phyloP scores from a whole-genome alignment of 1,284 basidiomycete species.

The Cryptococcus jaspeensis region DNA sequence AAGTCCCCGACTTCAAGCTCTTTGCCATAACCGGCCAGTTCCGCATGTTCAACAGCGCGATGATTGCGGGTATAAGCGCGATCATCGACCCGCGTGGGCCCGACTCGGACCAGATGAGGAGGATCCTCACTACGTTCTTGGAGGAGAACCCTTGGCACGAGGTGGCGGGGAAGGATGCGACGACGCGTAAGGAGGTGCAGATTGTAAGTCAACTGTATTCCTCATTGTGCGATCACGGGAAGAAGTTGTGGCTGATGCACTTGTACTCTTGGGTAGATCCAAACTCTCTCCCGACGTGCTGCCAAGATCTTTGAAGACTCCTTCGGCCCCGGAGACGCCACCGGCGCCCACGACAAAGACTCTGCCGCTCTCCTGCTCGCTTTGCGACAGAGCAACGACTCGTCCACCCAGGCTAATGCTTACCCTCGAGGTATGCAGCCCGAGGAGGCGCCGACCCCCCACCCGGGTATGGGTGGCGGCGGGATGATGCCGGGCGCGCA shows the following conservation, averaged over 20 bases:
- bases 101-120: constrained; percentile 47
- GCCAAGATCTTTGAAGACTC: constrained; percentile 47
- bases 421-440: constrained; percentile 20
- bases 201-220: constrained; percentile 31
- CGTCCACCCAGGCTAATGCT: constrained; percentile 12
- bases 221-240: neutral
- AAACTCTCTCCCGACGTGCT: constrained; percentile 47
- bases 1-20: constrained; percentile 37
- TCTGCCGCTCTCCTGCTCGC: constrained; percentile 45
- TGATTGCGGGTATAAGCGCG: constrained; percentile 52
- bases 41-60: constrained; percentile 51
- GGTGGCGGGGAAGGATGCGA: constrained; percentile 43
- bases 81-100: constrained; percentile 50
- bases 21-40: constrained; percentile 41
- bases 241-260: neutral
- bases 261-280: constrained; percentile 31
- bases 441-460: constrained; percentile 19
- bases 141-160: constrained; percentile 48
- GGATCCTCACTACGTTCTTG: constrained; percentile 47
- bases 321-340: constrained; percentile 39
- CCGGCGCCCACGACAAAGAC: constrained; percentile 43
- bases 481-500: constrained; percentile 2
- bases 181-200: constrained; percentile 50
- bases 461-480: neutral
- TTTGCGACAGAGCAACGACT: constrained; percentile 39